Base-by-base conservation (phyloP, 106 monocot genomes). In the Gastrodia elata region DNA sequence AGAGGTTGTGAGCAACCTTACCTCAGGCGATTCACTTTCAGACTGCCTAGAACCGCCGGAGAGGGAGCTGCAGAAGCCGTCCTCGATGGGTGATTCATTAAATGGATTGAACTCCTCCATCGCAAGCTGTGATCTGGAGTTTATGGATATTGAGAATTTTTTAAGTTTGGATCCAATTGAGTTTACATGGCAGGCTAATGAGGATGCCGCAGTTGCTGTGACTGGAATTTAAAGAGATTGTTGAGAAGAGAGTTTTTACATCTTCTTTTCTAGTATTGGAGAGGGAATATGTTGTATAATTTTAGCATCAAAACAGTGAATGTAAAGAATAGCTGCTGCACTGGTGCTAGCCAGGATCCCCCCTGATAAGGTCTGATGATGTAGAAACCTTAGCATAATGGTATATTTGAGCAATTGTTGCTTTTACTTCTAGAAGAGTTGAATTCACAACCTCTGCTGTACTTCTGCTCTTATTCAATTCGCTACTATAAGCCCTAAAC, bases 1-100 rank as follows among this genome's bases (percentile, higher is more conserved):
- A 67, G 67, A 67, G 37, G 67, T 34, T 64, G 25, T 36, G 6
- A 67, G 67, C 67, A 67, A 67, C 4, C 28, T 67, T 20, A 67
- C 35, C 36, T 30, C 35, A 34, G 5, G 13, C n/a, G 37, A 67
- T 61, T 32, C 61, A 32, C 61, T 11, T 61, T 32, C 61, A 32
- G n/a, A 61, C 61, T 61, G 13, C 61, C 14, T 28, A 0, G 61
- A 28, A 10, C 61, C 6, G 32, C 61, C 30, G n/a, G 61, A 30
- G 61, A 25, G 22, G 22, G 61, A 61, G 30, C 30, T 61, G 11
- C 61, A 28, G 36, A 30, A 37, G 67, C 36, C 33, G 37, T 34
- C 36, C 7, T 8, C 8, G 16, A 35, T 37, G 1, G 67, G 18
- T 18, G 36, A 67, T 67, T 67, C 67, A 16, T 37, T 5, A 4